Evolutionary conservation across 805 yeast genomes (phyloP), one percentile per base, ranked within the genome.

Genomic region (Yamadazyma sp.): DNA sequence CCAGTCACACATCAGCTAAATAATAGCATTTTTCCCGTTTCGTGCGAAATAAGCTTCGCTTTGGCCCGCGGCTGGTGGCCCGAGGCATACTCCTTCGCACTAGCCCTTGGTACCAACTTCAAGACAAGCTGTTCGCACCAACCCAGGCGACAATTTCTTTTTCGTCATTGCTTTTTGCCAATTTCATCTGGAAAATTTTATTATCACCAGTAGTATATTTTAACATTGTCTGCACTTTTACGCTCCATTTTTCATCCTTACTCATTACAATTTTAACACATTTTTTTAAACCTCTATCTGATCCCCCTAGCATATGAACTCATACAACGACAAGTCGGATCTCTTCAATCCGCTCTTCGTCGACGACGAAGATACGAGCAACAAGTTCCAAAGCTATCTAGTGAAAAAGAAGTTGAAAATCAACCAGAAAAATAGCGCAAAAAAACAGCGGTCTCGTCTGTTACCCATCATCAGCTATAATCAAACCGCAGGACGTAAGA

Each of bases 401-500:
- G 36, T 35, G 21, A 32, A 36, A 35, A 43, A 33, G 18, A 40
- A 27, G 32, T 37, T 27, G 37, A 40, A 29, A 32, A 29, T 24
- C 28, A 37, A 37, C 28, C 35, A 31, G 12, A 37, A 37, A 20
- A 28, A n/a, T n/a, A 26, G 56, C 65, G 6, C 70, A 64, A 23
- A 61, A 58, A 45, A 58, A 53, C 45, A 55, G 48, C 52, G 74
- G 31, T 57, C 64, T 19, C 54, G 72, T 32, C 59, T 67, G 7
- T 57, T 68, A 39, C 74, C 74, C 37, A 68, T 67, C 43, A 67
- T 68, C 38, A 61, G 55, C 48, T 67, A 64, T 12, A 28, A 33
- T 17, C 24, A 22, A 8, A 21, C 15, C n/a, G 37, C 31, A 31
- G 51, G 44, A 48, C 25, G 32, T 10, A 40, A 32, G 26, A 42